A percentile compares a stretch with the other conserved stretches of the same genome.
phyloP scores from a whole-genome alignment of 2,329 filamentous ascomycete genomes.

The Penicillium sp. region DNA sequence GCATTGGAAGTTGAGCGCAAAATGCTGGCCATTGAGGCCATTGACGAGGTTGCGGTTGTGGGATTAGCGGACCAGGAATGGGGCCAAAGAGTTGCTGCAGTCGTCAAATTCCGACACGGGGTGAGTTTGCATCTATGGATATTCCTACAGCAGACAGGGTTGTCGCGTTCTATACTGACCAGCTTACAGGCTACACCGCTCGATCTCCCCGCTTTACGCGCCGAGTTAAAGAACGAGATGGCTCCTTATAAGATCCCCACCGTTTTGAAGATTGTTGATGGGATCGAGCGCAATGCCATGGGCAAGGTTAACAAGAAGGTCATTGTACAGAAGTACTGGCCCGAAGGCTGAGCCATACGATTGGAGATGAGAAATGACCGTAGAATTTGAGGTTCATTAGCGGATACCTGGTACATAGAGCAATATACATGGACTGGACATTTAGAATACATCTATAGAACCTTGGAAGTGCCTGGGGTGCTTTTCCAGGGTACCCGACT shows the following conservation, averaged over 20 bases:
- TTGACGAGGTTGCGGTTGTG: conserved; percentile 56
- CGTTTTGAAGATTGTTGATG: conserved; percentile 76
- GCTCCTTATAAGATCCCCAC: conserved; percentile 94
- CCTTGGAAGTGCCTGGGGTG: too few relatives aligned
- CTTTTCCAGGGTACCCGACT: too few relatives aligned
- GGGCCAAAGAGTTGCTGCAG: conserved; percentile 57
- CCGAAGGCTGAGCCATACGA: conserved; percentile 12
- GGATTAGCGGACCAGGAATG: conserved; percentile 57
- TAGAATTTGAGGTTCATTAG: not conserved
- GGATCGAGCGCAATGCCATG: conserved; percentile 67
- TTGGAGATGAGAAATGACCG: not conserved
- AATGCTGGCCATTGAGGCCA: conserved; percentile 50
- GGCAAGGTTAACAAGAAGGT: conserved; percentile 66
- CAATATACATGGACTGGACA: not conserved
- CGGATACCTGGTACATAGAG: not conserved
- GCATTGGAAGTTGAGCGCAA: conserved; percentile 58
- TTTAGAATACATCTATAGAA: not conserved
- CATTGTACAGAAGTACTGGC: conserved; percentile 42
- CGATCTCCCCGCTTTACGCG: conserved; percentile 34
- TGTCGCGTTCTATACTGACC: not conserved
- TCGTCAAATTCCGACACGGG: conserved; percentile 45
- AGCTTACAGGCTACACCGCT: conserved; percentile 25
- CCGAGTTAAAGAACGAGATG: conserved; percentile 49
- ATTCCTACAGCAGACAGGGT: too few relatives aligned
- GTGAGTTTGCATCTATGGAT: conserved; percentile 23